A percentile compares a stretch with the other conserved stretches of the same genome.
Evolutionary conservation across 371 early-diverging fungal species (phyloP).

Genomic region (Mortierella sp.): DNA sequence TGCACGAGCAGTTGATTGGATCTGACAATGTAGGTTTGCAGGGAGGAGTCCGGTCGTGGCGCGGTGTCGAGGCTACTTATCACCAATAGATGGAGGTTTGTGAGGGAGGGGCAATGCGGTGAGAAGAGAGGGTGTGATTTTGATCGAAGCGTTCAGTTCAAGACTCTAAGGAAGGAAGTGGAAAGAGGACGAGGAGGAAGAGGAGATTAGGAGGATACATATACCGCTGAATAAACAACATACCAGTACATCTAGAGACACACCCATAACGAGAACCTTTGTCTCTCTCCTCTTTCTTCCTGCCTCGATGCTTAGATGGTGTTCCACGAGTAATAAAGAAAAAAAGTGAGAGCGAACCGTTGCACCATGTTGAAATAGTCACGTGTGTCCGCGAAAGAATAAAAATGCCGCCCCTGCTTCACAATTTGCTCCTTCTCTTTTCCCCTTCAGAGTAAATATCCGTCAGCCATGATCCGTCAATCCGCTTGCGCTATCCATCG

Average conservation of each 20-base stretch:
- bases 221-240: constrained; percentile 3
- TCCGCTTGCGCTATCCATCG: neutral
- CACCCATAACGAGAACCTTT: neutral
- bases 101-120: neutral
- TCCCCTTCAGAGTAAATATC: constrained; percentile 11
- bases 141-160: neutral
- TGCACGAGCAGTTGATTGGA: constrained; percentile 85
- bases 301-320: neutral
- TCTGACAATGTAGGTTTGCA: constrained; percentile 83
- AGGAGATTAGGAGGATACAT: neutral
- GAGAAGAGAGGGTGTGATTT: neutral
- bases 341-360: too few relatives aligned
- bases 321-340: neutral
- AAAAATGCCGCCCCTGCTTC: neutral
- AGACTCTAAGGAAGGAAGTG: neutral
- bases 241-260: neutral
- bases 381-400: neutral
- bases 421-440: constrained; percentile 7
- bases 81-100: constrained; percentile 53
- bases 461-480: neutral
- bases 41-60: constrained; percentile 66
- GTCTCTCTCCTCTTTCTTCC: neutral
- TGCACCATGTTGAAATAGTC: neutral
- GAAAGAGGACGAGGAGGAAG: neutral
- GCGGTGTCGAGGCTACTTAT: constrained; percentile 54